Evolutionary conservation across 2,329 filamentous ascomycete genomes (phyloP), one percentile per base, ranked within the genome.

Genomic region (Zasmidium citrigriseum): DNA sequence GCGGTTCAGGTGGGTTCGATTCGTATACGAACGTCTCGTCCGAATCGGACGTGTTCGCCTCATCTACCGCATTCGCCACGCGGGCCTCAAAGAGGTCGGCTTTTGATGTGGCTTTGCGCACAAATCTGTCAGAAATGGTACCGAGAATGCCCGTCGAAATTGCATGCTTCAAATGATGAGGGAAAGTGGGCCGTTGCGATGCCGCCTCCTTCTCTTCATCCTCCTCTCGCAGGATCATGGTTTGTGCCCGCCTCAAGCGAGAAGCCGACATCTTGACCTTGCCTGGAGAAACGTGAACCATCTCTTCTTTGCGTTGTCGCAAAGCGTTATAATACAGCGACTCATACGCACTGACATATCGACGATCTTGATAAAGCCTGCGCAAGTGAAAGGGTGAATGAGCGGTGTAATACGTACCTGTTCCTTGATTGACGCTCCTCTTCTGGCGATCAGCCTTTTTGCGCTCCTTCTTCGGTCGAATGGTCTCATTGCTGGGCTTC

Each of bases 21-120:
- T 99, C 95, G 77, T 99, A 99, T 16, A 99, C 95, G 75, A 98
- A 99, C 0, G 95, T 98, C 76, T 98, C 95, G 70, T 97, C 95
- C 1, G 93, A 98, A 73, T 99, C 95, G 5, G 93, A 97, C 12
- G 93, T 96, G 74, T 97, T 90, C 46, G 91, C 92, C 74, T 98
- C 93, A 72, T 98, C 93, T 53, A 99, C 92, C 9, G 93, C 93
- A 73, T 88, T 97, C 52, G 93, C 93, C 66, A 99, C 92, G 72
- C 96, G 96, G 66, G 93, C 92, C 78, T 98, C 95, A 73, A 99
- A 99, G 52, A 98, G 92, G 76, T 99, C 95, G 72, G 95, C 93
- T 79, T 98, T 98, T 60, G 93, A 96, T 16, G 92, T 95, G 60
- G 88, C 91, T 88, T 82, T 75, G 59, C 71, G 73, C 54, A 68